Evolutionary conservation across 2,329 filamentous ascomycete species (phyloP).

Genomic region (Fusarium staphyleae): DNA sequence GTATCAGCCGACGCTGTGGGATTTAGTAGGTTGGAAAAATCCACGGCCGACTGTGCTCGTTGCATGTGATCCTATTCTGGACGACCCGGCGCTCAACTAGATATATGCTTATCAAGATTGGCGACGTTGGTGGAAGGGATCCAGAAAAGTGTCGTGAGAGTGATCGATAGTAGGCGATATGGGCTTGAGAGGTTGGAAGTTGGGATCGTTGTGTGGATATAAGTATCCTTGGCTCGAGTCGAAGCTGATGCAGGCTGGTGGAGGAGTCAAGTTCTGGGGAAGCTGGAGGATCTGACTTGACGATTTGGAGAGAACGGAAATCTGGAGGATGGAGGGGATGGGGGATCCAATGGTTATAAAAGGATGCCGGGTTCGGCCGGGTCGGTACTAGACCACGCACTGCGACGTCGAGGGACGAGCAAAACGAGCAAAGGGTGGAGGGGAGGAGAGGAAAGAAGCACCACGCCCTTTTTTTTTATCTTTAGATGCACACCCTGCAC

Average conservation of each 20-base stretch:
- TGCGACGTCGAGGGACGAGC: constrained; percentile 32
- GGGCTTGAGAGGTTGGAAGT: not conserved
- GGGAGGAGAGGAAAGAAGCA: constrained; percentile 31
- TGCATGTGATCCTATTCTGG: constrained; percentile 69
- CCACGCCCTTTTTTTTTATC: constrained; percentile 2
- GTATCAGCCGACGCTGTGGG: constrained; percentile 49
- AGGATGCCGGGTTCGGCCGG: constrained; percentile 46
- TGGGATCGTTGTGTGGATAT: constrained; percentile 6
- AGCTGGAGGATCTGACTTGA: constrained; percentile 37
- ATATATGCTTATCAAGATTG: constrained; percentile 18
- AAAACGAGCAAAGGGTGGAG: constrained; percentile 34
- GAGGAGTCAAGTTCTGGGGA: constrained; percentile 37
- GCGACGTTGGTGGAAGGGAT: constrained; percentile 4
- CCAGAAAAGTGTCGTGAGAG: constrained; percentile 13
- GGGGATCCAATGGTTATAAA: constrained; percentile 44
- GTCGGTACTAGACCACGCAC: constrained; percentile 39
- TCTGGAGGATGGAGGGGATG: constrained; percentile 41
- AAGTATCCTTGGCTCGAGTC: constrained; percentile 9
- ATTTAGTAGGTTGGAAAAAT: constrained; percentile 79
- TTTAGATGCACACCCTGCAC: constrained; percentile 16
- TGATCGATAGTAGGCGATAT: constrained; percentile 9
- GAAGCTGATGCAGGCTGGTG: constrained; percentile 23
- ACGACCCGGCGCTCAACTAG: constrained; percentile 28
- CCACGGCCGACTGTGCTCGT: constrained; percentile 74
- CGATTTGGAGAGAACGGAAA: constrained; percentile 37